These are phyloP conservation scores for Tremella fuciformis DNA, from an alignment of 768 basidiomycete genomes.

Conservation along the genomic window DNA sequence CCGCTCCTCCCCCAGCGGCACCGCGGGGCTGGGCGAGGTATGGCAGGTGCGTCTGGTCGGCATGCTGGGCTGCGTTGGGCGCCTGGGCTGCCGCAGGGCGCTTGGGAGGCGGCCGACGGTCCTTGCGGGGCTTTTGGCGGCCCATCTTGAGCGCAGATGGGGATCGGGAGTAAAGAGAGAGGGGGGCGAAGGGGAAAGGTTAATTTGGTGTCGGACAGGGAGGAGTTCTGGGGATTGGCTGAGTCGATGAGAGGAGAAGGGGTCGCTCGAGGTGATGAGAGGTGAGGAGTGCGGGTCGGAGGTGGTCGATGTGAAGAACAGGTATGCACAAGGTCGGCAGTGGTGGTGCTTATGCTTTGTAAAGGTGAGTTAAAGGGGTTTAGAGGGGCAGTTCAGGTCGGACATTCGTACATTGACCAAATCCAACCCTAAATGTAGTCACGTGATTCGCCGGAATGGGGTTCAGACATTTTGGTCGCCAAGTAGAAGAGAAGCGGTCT, in stretches of 20 bases:
- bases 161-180: background rate
- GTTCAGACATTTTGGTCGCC: no score
- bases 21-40: conserved; percentile 9
- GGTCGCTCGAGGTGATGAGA: no score
- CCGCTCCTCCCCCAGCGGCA: conserved; percentile 4
- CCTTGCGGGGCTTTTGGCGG: conserved; percentile 31
- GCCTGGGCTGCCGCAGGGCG: background rate
- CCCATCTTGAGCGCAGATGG: conserved; percentile 18
- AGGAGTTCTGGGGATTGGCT: background rate
- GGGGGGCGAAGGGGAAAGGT: background rate
- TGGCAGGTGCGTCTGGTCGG: conserved; percentile 4
- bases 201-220: no score
- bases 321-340: no score
- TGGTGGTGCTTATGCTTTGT: no score
- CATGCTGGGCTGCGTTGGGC: background rate
- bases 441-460: no score
- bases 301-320: conserved; percentile 3
- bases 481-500: no score
- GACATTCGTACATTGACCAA: no score
- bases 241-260: background rate
- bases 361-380: background rate
- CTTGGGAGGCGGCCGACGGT: conserved; percentile 9
- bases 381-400: background rate
- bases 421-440: no score
- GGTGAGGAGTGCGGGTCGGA: background rate